phyloP scores from a whole-genome alignment of 2,329 filamentous ascomycete genomes.

The Phyllosticta capitalensis region DNA sequence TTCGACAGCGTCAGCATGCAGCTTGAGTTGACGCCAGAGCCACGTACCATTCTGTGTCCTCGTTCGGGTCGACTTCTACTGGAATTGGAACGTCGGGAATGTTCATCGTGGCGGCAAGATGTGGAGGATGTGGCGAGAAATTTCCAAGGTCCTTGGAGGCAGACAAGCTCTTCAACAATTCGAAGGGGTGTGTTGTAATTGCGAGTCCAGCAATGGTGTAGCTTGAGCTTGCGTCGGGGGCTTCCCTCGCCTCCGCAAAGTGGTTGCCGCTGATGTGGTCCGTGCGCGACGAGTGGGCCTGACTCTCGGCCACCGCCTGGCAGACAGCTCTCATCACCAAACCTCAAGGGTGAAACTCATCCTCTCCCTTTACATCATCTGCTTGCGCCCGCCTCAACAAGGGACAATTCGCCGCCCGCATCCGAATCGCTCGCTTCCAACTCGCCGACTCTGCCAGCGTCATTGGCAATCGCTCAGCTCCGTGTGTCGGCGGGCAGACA shows the following conservation, averaged over 20 bases:
- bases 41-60: slow-evolving; percentile 86
- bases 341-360: background rate
- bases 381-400: background rate
- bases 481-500: background rate
- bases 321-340: background rate
- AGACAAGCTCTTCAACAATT: background rate
- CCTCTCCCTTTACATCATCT: background rate
- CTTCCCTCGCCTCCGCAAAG: background rate
- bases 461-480: background rate
- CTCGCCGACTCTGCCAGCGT: background rate
- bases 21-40: background rate
- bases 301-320: background rate
- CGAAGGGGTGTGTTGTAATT: background rate
- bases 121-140: background rate
- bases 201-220: background rate
- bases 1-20: slow-evolving; percentile 30
- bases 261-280: background rate
- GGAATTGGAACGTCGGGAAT: slow-evolving; percentile 50
- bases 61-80: slow-evolving; percentile 90
- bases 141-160: too few species aligned
- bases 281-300: background rate
- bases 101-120: slow-evolving; percentile 19
- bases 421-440: background rate
- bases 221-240: background rate
- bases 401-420: background rate